These are phyloP conservation scores for Claviceps capensis DNA, from an alignment of 2,329 filamentous ascomycete species.

Conservation along the genomic window DNA sequence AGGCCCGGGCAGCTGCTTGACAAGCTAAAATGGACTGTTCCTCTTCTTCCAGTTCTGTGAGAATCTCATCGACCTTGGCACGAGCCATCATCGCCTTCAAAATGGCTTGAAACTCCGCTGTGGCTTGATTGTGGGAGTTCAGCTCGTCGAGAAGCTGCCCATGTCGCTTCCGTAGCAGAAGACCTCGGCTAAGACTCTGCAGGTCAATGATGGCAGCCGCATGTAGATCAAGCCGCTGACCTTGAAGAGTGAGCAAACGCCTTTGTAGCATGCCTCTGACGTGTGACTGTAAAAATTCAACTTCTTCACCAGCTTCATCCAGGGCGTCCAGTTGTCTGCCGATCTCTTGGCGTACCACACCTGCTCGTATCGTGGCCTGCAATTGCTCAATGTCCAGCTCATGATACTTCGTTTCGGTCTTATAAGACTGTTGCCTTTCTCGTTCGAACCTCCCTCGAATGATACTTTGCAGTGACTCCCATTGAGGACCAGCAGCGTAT, in stretches of 20 bases:
- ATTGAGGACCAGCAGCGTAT: slow-evolving; percentile 32
- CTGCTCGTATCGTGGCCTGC: slow-evolving; percentile 40
- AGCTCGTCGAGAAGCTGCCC: slow-evolving; percentile 55
- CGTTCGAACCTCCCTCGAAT: slow-evolving; percentile 36
- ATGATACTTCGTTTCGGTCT: slow-evolving; percentile 34
- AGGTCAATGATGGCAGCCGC: slow-evolving; percentile 43
- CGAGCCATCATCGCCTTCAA: slow-evolving; percentile 69
- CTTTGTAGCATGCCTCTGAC: slow-evolving; percentile 50
- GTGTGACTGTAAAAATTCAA: slow-evolving; percentile 42
- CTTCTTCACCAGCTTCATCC: slow-evolving; percentile 28
- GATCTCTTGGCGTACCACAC: slow-evolving; percentile 37
- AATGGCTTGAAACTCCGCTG: slow-evolving; percentile 60
- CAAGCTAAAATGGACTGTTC: slow-evolving; percentile 64
- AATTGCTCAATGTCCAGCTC: slow-evolving; percentile 29
- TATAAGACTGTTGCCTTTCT: slow-evolving; percentile 28
- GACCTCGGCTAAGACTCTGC: slow-evolving; percentile 56
- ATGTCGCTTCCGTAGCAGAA: slow-evolving; percentile 46
- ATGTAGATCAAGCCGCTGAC: slow-evolving; percentile 43
- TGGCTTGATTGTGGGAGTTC: slow-evolving; percentile 50
- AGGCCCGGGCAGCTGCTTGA: slow-evolving; percentile 61
- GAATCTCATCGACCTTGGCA: slow-evolving; percentile 55
- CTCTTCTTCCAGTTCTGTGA: slow-evolving; percentile 68
- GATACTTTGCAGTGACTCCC: slow-evolving; percentile 29
- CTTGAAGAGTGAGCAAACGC: slow-evolving; percentile 32
- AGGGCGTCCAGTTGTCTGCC: slow-evolving; percentile 34